Evolutionary conservation across 306 rosid species (phyloP).

Genomic region (Cucumis melo): DNA sequence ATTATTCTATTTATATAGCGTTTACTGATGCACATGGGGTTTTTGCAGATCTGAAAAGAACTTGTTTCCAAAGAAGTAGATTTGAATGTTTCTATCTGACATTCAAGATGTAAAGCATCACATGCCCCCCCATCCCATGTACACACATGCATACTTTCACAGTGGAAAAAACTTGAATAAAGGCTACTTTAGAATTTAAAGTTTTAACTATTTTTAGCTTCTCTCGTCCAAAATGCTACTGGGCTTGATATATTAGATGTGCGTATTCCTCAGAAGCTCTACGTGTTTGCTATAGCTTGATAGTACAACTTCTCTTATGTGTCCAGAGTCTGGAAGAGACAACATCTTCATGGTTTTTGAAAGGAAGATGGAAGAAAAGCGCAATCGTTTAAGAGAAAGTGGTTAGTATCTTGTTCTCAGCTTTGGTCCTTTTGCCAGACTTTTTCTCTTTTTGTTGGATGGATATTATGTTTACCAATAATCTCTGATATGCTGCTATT

Average conservation of each 20-base stretch:
- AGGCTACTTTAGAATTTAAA: not conserved
- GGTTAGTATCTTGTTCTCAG: conserved; percentile 33
- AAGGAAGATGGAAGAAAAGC: conserved; percentile 87
- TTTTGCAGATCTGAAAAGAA: too few species aligned
- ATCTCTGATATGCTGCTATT: not conserved
- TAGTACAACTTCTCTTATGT: conserved; percentile 18
- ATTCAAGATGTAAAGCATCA: not conserved
- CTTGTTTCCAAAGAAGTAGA: not conserved
- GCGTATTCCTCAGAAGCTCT: not conserved
- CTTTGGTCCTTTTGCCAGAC: not conserved
- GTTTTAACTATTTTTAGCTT: not conserved
- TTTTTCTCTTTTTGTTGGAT: conserved; percentile 4
- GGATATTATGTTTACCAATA: conserved; percentile 6
- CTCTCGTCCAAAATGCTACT: not conserved
- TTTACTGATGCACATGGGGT: not conserved
- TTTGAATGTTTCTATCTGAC: not conserved
- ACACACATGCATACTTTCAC: not conserved
- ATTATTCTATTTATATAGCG: not conserved
- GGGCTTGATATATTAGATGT: not conserved
- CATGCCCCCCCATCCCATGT: not conserved
- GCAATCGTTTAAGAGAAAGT: conserved; percentile 55
- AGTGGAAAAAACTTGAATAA: not conserved
- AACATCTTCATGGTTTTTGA: conserved; percentile 67
- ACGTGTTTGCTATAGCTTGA: conserved; percentile 19
- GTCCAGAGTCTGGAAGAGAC: conserved; percentile 69